Conservation (phyloP, 208 protist species). For the Leishmania lainsoni region DNA sequence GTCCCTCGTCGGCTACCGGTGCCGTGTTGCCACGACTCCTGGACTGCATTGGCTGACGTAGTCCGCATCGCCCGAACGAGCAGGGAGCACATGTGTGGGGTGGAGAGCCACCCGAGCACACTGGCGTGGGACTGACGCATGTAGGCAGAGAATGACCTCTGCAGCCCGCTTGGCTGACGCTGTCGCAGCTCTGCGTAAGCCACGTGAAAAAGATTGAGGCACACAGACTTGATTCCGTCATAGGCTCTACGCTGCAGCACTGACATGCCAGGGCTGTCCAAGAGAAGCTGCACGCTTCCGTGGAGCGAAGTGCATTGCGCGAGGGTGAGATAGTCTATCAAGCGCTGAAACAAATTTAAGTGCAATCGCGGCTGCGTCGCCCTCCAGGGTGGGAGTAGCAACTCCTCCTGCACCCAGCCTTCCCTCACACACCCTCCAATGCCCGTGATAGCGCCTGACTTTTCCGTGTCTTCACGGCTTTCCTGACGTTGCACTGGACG, state of each 20-base stretch:
- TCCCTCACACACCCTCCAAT: slow-evolving; percentile 19
- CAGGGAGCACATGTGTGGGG: slow-evolving; percentile 60
- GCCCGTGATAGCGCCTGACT: background rate
- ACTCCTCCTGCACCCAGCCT: slow-evolving; percentile 62
- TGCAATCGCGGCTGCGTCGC: slow-evolving; percentile 44
- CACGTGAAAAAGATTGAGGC: slow-evolving; percentile 71
- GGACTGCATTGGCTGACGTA: background rate
- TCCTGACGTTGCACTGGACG: slow-evolving; percentile 23
- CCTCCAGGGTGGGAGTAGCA: slow-evolving; percentile 53
- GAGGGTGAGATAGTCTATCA: slow-evolving; percentile 63
- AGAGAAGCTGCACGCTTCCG: slow-evolving; percentile 53
- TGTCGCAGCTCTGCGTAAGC: slow-evolving; percentile 79
- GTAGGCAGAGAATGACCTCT: slow-evolving; percentile 52
- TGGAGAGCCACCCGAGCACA: slow-evolving; percentile 60
- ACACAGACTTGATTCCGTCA: slow-evolving; percentile 66
- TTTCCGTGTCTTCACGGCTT: slow-evolving; percentile 32
- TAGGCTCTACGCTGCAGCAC: slow-evolving; percentile 80
- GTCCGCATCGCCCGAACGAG: slow-evolving; percentile 5
- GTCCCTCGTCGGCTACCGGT: background rate
- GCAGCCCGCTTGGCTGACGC: slow-evolving; percentile 31
- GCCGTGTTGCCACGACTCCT: background rate
- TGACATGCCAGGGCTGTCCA: slow-evolving; percentile 67
- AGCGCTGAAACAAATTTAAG: slow-evolving; percentile 65
- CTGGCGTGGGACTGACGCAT: slow-evolving; percentile 43
- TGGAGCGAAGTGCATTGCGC: slow-evolving; percentile 45